phyloP scores from a whole-genome alignment of 495 filamentous ascomycete species.

The Parachaetomium inaequale region DNA sequence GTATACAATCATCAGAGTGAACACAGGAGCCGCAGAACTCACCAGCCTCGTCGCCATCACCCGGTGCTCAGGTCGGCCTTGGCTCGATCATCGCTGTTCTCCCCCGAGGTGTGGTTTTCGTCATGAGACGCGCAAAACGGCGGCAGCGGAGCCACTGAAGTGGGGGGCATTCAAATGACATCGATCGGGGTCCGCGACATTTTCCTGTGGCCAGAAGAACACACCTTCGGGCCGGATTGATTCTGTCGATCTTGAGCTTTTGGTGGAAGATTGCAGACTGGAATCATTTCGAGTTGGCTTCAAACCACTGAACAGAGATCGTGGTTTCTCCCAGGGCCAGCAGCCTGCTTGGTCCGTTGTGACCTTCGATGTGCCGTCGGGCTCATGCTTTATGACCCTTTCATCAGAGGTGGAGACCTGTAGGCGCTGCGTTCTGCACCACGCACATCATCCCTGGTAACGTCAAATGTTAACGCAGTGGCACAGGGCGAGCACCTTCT shows the following conservation, averaged over 20 bases:
- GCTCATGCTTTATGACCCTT: no score
- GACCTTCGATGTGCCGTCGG: no score
- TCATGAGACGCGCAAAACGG: constrained; percentile 14
- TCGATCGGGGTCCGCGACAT: constrained; percentile 10
- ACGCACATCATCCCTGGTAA: no score
- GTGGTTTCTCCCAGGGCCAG: background rate
- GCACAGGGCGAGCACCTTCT: no score
- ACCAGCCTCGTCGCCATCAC: background rate
- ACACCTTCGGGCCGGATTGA: background rate
- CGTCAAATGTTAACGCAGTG: background rate
- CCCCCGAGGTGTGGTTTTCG: constrained; percentile 1
- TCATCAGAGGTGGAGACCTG: background rate
- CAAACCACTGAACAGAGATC: background rate
- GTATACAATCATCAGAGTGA: no score
- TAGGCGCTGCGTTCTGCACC: background rate
- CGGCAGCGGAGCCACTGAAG: constrained; percentile 12
- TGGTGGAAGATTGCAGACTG: no score
- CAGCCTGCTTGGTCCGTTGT: no score
- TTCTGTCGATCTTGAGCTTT: no score
- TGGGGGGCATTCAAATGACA: constrained; percentile 15
- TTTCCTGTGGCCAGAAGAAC: background rate
- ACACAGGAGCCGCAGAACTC: no score
- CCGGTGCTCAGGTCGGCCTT: background rate
- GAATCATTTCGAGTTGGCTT: background rate
- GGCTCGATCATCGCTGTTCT: background rate